Conservation (phyloP, 106 monocot species). For the Alisma plantagoaquatica region DNA sequence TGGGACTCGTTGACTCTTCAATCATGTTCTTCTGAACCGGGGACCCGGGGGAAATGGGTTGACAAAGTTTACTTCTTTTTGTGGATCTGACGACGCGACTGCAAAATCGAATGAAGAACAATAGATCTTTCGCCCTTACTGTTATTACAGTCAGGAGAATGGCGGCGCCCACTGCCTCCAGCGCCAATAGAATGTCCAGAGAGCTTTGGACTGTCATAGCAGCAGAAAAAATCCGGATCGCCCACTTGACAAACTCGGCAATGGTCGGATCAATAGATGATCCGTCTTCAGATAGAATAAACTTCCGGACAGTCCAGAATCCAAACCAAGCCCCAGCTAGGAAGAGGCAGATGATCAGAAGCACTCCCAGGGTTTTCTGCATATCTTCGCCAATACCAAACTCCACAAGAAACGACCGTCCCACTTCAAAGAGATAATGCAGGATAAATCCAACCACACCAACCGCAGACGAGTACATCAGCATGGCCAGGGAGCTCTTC, state of each 20-base stretch:
- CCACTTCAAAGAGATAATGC: conserved; percentile 55
- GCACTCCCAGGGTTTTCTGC: conserved; percentile 54
- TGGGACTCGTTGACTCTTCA: no score
- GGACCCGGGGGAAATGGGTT: no score
- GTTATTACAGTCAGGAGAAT: no score
- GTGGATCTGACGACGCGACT: no score
- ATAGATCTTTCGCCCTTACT: no score
- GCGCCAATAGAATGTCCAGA: no score
- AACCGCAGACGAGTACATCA: conserved; percentile 73
- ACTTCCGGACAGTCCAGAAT: background rate
- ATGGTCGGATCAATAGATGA: background rate
- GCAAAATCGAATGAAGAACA: no score
- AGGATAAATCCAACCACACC: conserved; percentile 61
- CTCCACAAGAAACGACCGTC: conserved; percentile 54
- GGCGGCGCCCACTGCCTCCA: no score
- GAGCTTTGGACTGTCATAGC: no score
- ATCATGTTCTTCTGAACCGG: no score
- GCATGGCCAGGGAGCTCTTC: conserved; percentile 65
- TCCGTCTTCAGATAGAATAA: background rate
- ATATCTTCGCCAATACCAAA: conserved; percentile 93
- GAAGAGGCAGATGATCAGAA: background rate
- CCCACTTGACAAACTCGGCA: background rate
- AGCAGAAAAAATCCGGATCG: background rate
- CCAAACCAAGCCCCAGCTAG: background rate
- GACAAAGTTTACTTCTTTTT: no score